A percentile compares a stretch with the other conserved stretches of the same genome.
These are phyloP conservation scores for Scheffersomyces amazonensis DNA, from an alignment of 805 yeast species.

Conservation along the genomic window DNA sequence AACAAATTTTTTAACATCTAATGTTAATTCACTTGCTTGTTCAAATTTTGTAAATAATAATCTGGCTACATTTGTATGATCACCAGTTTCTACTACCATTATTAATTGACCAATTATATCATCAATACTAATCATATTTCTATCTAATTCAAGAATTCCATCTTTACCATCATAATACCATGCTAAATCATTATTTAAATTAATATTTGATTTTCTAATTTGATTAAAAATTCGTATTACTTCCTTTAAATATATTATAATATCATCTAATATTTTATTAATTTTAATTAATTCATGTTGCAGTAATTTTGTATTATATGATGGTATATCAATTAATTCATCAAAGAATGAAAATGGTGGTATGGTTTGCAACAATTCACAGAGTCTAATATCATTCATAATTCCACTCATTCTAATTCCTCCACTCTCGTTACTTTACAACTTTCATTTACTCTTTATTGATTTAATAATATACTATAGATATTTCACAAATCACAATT, in stretches of 20 bases:
- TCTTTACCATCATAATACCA: slow-evolving; percentile 27
- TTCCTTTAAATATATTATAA: slow-evolving; percentile 20
- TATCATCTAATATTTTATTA: slow-evolving; percentile 25
- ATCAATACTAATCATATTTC: slow-evolving; percentile 22
- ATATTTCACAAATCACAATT: no score
- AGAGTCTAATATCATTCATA: slow-evolving; percentile 7
- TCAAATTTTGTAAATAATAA: slow-evolving; percentile 23
- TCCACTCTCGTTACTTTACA: no score
- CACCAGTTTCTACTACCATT: slow-evolving; percentile 12
- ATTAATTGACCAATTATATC: slow-evolving; percentile 19
- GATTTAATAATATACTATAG: no score
- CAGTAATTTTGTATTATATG: slow-evolving; percentile 8
- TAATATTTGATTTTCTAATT: slow-evolving; percentile 3
- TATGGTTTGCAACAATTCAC: slow-evolving; percentile 13
- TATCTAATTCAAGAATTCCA: slow-evolving; percentile 13
- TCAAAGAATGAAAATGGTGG: slow-evolving; percentile 21
- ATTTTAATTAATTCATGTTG: slow-evolving; percentile 25
- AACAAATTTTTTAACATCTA: slow-evolving; percentile 21
- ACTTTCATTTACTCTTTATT: no score
- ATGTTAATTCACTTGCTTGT: slow-evolving; percentile 19
- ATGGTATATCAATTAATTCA: slow-evolving; percentile 18
- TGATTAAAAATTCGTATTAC: slow-evolving; percentile 13
- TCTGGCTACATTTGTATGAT: slow-evolving; percentile 3
- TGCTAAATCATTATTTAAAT: slow-evolving; percentile 8
- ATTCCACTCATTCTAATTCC: no score